Evolutionary conservation across 2,329 filamentous ascomycete species (phyloP), one percentile per base, ranked within the genome.

Genomic region (Colletotrichum sojae): DNA sequence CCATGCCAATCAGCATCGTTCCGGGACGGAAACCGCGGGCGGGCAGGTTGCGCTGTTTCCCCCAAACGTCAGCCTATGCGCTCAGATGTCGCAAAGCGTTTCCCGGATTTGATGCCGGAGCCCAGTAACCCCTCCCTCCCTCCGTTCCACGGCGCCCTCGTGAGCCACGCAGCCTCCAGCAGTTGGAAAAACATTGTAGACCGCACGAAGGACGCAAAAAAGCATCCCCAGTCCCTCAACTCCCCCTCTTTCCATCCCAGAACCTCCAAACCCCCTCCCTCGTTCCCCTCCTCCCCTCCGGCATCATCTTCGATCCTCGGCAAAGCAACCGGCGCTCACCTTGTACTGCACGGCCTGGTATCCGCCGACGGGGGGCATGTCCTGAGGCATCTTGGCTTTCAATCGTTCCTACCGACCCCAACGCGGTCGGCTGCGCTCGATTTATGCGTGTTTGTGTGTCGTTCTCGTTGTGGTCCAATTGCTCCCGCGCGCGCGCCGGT

Each of bases 331-430:
- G n/a, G 4, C 70, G 84, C 86, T 78, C 82, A 95, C 93, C 90
- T 97, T 97, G 88, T 98, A 99, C 85, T 99, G 96, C 74, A 99
- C 92, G 82, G 95, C 92, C 82, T 91, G 92, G 84, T 99, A 99
- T 88, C 96, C 96, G 86, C 95, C 96, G 79, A 84, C 82, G 76
- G 96, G 96, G 86, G 96, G 96, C 90, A 99, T 94, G 88, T 99
- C 96, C 89, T 98, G 95, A 86, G 93, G 91, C 95, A 98, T 98
- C 79, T 73, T 91, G 86, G 81, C 77, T 36, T 78, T 78, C 64
- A 71, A 58, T 72, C 64, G 72, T 70, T 73, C 62, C 51, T 61
- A 67, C 67, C 62, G 67, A 69, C 57, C 46, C 56, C 45, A 45
- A 36, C 55, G 53, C 64, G 62, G 64, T 68, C 67, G 72, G 63